A percentile compares a stretch with the other conserved stretches of the same genome.
phyloP scores from a whole-genome alignment of 345 rosid genomes.

The Hibiscus mutabilis region DNA sequence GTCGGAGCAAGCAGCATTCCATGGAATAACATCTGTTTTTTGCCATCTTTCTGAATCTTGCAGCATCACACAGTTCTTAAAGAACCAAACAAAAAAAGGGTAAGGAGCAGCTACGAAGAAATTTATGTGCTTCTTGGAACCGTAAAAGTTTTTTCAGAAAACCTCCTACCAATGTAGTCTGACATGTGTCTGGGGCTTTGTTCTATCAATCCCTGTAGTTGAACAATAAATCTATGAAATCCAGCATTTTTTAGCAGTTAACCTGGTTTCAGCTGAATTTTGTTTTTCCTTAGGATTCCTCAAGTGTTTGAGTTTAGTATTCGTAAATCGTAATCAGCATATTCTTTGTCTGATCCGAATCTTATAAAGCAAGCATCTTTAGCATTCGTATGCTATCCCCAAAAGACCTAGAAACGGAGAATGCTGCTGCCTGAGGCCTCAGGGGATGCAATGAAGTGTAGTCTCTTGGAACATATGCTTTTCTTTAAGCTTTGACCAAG shows the following conservation, averaged over 20 bases:
- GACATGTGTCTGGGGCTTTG: background rate
- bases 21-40: conserved; percentile 5
- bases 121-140: background rate
- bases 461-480: too few relatives aligned
- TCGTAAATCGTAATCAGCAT: background rate
- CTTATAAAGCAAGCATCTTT: background rate
- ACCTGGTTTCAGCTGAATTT: conserved; percentile 2
- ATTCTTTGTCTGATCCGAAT: background rate
- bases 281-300: too few relatives aligned
- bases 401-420: too few relatives aligned
- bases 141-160: background rate
- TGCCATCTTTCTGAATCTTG: background rate
- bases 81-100: background rate
- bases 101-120: background rate
- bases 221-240: conserved; percentile 11
- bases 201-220: conserved; percentile 6
- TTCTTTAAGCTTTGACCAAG: too few relatives aligned
- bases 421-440: too few relatives aligned
- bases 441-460: too few relatives aligned
- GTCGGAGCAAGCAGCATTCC: conserved; percentile 4
- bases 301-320: too few relatives aligned
- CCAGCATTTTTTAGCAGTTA: conserved; percentile 9
- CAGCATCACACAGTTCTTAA: background rate
- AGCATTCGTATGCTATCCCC: background rate
- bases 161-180: background rate